Evolutionary conservation across 352 stramenopile species (phyloP).

Genomic region (Phytophthora idaei): DNA sequence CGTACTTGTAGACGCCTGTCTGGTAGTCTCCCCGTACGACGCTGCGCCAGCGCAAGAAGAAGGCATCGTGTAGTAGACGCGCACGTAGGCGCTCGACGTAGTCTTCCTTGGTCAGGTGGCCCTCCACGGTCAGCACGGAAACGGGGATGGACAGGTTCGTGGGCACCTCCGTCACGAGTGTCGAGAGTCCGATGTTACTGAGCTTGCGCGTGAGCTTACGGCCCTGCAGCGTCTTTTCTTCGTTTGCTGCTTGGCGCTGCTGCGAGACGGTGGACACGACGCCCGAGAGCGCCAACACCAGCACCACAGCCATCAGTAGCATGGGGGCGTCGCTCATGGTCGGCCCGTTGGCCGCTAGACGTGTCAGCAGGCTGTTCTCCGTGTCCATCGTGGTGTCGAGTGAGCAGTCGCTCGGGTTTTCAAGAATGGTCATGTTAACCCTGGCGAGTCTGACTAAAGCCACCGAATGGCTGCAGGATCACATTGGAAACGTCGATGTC

Average conservation of each 20-base stretch:
- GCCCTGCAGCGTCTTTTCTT: slow-evolving; percentile 9
- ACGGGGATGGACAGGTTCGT: slow-evolving; percentile 83
- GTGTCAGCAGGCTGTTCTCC: slow-evolving; percentile 35
- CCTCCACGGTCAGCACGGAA: slow-evolving; percentile 61
- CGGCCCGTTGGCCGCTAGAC: slow-evolving; percentile 30
- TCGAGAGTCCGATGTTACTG: slow-evolving; percentile 74
- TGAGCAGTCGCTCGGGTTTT: slow-evolving; percentile 13
- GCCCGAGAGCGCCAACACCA: slow-evolving; percentile 44
- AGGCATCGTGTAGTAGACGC: slow-evolving; percentile 58
- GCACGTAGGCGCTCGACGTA: slow-evolving; percentile 57
- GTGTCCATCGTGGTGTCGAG: slow-evolving; percentile 19
- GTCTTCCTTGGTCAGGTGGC: slow-evolving; percentile 46
- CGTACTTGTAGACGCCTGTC: slow-evolving; percentile 54
- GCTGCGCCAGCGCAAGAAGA: slow-evolving; percentile 77
- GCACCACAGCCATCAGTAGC: slow-evolving; percentile 37
- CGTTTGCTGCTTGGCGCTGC: slow-evolving; percentile 20
- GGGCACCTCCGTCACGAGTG: slow-evolving; percentile 71
- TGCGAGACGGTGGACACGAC: slow-evolving; percentile 38
- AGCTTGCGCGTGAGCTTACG: slow-evolving; percentile 60
- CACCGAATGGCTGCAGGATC: background rate
- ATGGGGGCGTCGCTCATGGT: slow-evolving; percentile 28
- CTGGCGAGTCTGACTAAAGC: background rate
- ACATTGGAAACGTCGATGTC: slow-evolving; percentile 6
- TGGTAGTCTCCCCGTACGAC: slow-evolving; percentile 52
- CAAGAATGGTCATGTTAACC: slow-evolving; percentile 17